phyloP scores from a whole-genome alignment of 2,329 filamentous ascomycete species.

The Fusarium sp. region DNA sequence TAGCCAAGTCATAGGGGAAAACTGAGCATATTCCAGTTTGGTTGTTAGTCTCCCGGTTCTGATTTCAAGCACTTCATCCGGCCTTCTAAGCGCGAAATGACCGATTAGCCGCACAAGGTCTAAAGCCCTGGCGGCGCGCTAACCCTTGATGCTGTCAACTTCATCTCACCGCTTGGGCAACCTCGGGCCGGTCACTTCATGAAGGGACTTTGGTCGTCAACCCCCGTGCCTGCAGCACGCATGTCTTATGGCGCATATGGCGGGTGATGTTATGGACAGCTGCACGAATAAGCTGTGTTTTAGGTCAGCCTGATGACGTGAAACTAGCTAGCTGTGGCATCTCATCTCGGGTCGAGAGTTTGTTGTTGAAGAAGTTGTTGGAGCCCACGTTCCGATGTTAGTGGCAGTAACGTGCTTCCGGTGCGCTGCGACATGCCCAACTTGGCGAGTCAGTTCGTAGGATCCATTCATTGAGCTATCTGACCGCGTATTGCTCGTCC shows the following conservation, averaged over 20 bases:
- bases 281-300: constrained; percentile 23
- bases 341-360: constrained; percentile 8
- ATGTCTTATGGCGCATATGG: constrained; percentile 16
- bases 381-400: constrained; percentile 9
- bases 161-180: constrained; percentile 44
- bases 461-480: neutral
- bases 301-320: constrained; percentile 14
- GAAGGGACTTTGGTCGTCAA: constrained; percentile 33
- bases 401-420: constrained; percentile 1
- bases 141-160: constrained; percentile 37
- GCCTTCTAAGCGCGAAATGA: constrained; percentile 29
- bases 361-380: neutral
- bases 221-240: constrained; percentile 31
- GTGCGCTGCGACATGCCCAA: neutral
- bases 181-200: constrained; percentile 28
- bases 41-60: constrained; percentile 23
- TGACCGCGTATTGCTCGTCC: constrained; percentile 7
- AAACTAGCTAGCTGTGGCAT: constrained; percentile 10
- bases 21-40: constrained; percentile 16
- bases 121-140: constrained; percentile 36
- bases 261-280: neutral
- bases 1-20: constrained; percentile 13
- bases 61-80: constrained; percentile 19
- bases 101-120: constrained; percentile 41
- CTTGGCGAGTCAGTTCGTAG: constrained; percentile 16